phyloP scores from a whole-genome alignment of 495 filamentous ascomycete genomes.

The Podospora conica region DNA sequence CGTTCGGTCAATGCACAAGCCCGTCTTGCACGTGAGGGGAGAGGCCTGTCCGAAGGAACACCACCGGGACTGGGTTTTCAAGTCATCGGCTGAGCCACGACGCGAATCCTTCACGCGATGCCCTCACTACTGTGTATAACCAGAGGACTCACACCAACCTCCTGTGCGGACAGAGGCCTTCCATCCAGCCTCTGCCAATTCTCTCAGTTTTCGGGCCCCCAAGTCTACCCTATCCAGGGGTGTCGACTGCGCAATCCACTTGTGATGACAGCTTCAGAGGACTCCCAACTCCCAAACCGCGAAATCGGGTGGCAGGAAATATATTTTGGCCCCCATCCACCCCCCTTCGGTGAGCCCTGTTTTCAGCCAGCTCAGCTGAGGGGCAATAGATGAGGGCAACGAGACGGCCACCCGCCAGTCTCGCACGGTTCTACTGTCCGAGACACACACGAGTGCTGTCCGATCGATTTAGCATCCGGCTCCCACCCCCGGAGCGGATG shows the following conservation, averaged over 20 bases:
- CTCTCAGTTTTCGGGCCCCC: background rate
- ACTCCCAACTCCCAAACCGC: background rate
- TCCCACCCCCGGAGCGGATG: background rate
- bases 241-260: background rate
- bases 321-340: background rate
- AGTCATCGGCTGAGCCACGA: background rate
- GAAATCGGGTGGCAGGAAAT: background rate
- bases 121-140: background rate
- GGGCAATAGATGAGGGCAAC: background rate
- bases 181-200: background rate
- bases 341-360: background rate
- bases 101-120: background rate
- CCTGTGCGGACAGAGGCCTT: background rate
- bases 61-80: background rate
- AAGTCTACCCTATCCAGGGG: background rate
- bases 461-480: background rate
- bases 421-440: background rate
- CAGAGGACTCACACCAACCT: background rate
- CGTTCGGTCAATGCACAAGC: background rate
- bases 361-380: background rate
- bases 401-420: background rate
- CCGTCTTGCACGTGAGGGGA: background rate
- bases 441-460: background rate
- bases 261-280: background rate
- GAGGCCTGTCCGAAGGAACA: background rate